These are phyloP conservation scores for Luffa aegyptiaca DNA, from an alignment of 306 rosid genomes.

Conservation along the genomic window DNA sequence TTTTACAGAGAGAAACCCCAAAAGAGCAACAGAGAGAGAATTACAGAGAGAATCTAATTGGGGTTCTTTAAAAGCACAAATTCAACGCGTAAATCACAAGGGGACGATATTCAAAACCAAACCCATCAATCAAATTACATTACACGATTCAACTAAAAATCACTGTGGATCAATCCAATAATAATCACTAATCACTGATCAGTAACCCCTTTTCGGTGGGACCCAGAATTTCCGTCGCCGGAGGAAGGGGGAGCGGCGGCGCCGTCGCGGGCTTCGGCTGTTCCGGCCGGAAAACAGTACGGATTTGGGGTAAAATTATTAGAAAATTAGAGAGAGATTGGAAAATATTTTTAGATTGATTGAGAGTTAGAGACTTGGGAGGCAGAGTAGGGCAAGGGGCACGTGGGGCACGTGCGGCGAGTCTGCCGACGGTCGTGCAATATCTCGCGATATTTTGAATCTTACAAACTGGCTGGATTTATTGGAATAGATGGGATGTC, in stretches of 20 bases:
- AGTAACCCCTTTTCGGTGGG: background rate
- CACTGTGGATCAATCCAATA: background rate
- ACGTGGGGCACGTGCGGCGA: constrained; percentile 3
- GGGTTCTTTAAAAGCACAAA: background rate
- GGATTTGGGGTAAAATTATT: background rate
- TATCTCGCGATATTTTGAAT: constrained; percentile 10
- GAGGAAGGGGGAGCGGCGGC: background rate
- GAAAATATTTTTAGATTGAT: background rate
- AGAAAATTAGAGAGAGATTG: background rate
- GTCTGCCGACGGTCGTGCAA: constrained; percentile 7
- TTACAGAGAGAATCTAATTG: constrained; percentile 7
- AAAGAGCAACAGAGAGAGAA: background rate
- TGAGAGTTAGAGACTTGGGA: background rate
- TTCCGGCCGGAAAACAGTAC: background rate
- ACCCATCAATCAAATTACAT: background rate
- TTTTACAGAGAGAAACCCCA: background rate
- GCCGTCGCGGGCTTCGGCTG: background rate
- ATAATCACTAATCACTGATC: background rate
- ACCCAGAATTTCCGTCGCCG: background rate
- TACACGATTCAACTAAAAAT: background rate
- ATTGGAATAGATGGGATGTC: background rate
- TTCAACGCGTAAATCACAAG: constrained; percentile 15
- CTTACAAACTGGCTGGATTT: background rate
- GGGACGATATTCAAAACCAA: background rate
- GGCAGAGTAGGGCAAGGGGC: constrained; percentile 7